Evolutionary conservation across 2,329 filamentous ascomycete genomes (phyloP).

Genomic region (Fulvia fulva): DNA sequence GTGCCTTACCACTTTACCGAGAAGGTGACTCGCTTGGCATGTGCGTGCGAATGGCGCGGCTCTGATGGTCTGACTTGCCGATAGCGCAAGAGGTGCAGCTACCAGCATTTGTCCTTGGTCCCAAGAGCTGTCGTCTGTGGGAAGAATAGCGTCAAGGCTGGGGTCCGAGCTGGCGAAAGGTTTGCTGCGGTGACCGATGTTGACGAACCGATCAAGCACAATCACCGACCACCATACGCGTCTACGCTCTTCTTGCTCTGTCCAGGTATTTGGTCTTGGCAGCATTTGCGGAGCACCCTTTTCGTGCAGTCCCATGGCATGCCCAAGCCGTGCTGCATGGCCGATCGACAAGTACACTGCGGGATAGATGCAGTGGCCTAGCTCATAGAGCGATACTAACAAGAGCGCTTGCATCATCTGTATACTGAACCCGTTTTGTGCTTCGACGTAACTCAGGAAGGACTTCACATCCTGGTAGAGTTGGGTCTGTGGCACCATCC

Average conservation of each 20-base stretch:
- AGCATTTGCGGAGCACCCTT: conserved; percentile 37
- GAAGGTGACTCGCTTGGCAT: conserved; percentile 35
- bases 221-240: conserved; percentile 50
- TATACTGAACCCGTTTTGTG: conserved; percentile 41
- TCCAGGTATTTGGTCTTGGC: conserved; percentile 41
- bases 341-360: conserved; percentile 49
- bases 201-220: conserved; percentile 42
- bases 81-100: conserved; percentile 24
- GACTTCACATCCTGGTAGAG: conserved; percentile 45
- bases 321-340: conserved; percentile 44
- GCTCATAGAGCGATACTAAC: conserved; percentile 47
- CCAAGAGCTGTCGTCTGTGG: conserved; percentile 42
- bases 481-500: conserved; percentile 33
- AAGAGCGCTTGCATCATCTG: conserved; percentile 46
- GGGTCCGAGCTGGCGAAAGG: conserved; percentile 26
- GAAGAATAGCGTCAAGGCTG: conserved; percentile 29
- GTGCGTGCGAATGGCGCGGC: conserved; percentile 34
- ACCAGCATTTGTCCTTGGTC: conserved; percentile 30
- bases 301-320: conserved; percentile 44
- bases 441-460: conserved; percentile 41
- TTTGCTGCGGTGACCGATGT: conserved; percentile 25
- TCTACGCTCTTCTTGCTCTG: conserved; percentile 45
- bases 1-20: conserved; percentile 33
- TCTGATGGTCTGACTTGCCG: conserved; percentile 19
- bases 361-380: conserved; percentile 49